These are phyloP conservation scores for Echinosophora koreensis DNA, from an alignment of 306 rosid genomes.

Conservation along the genomic window DNA sequence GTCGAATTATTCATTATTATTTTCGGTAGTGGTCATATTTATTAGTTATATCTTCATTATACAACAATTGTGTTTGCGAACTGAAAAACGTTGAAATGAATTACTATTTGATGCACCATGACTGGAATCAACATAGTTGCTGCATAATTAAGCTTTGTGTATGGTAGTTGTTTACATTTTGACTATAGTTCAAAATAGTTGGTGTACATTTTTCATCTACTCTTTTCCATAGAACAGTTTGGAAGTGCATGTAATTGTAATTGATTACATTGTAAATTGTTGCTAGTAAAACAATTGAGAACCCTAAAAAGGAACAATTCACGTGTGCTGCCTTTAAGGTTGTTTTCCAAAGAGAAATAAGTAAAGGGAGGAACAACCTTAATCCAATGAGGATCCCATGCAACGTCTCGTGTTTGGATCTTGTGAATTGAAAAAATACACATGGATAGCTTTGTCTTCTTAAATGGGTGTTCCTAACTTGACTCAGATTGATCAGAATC, in stretches of 20 bases:
- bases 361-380: neutral
- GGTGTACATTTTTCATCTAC: neutral
- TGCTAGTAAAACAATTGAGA: neutral
- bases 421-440: no score
- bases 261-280: neutral
- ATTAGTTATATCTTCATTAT: neutral
- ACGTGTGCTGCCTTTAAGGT: neutral
- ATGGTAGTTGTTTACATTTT: neutral
- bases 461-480: no score
- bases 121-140: constrained; percentile 2
- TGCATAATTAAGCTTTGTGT: neutral
- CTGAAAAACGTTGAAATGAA: neutral
- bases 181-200: neutral
- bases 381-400: neutral
- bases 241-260: neutral
- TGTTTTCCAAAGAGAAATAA: neutral
- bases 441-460: no score
- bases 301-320: neutral
- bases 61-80: neutral
- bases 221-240: neutral
- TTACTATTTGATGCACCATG: neutral
- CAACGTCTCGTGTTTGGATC: no score
- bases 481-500: no score
- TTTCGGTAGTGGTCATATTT: neutral
- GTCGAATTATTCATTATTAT: neutral